Evolutionary conservation across 1,139 yeast species (phyloP).

Genomic region (Yamadazyma taylorii): DNA sequence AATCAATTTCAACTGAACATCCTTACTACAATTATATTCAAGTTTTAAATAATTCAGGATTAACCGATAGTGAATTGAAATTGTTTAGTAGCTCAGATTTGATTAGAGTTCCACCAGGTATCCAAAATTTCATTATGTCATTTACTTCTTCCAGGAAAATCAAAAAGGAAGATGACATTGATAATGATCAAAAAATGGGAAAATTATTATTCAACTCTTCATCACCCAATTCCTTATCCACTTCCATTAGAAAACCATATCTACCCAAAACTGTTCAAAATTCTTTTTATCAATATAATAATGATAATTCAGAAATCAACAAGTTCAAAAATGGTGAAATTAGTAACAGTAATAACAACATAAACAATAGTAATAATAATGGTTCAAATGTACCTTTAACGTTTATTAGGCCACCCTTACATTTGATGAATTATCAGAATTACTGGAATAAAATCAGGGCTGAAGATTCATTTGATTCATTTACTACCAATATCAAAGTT

Average conservation of each 20-base stretch:
- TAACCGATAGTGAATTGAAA: conserved; percentile 33
- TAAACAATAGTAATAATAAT: background rate
- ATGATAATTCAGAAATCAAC: background rate
- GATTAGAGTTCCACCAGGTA: conserved; percentile 65
- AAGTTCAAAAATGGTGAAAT: conserved; percentile 1
- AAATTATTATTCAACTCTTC: conserved; percentile 9
- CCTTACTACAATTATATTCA: conserved; percentile 22
- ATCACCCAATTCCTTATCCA: conserved; percentile 26
- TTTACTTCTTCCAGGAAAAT: conserved; percentile 45
- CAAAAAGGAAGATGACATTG: conserved; percentile 10
- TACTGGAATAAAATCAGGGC: conserved; percentile 54
- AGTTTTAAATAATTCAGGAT: conserved; percentile 32
- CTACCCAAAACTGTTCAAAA: conserved; percentile 35
- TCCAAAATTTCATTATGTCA: conserved; percentile 62
- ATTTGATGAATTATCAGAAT: conserved; percentile 37
- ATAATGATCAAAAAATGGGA: conserved; percentile 1
- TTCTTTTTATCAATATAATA: conserved; percentile 20
- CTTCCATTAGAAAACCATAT: conserved; percentile 40
- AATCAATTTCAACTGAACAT: conserved; percentile 5
- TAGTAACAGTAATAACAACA: conserved; percentile 6
- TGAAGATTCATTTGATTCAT: conserved; percentile 35
- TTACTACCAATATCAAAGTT: conserved; percentile 31
- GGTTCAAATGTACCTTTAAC: background rate
- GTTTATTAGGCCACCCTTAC: conserved; percentile 35
- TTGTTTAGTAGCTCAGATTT: conserved; percentile 43